phyloP scores from a whole-genome alignment of 352 stramenopile genomes.

The Phytopythium aichiense region DNA sequence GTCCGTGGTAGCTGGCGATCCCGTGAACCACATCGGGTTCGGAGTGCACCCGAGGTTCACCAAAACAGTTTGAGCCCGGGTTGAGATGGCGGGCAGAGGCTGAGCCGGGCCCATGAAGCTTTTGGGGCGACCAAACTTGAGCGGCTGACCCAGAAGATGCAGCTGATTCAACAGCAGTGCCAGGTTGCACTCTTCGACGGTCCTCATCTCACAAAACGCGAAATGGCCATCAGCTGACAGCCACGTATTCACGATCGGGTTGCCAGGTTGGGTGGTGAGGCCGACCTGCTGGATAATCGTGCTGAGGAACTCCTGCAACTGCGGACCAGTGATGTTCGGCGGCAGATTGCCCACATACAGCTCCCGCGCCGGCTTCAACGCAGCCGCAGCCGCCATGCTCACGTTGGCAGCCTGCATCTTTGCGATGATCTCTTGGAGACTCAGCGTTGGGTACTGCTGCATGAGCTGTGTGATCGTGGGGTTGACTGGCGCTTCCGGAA shows the following conservation, averaged over 20 bases:
- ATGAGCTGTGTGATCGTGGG: constrained; percentile 87
- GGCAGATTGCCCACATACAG: constrained; percentile 86
- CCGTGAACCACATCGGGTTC: constrained; percentile 70
- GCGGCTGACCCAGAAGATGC: constrained; percentile 65
- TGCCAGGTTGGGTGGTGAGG: constrained; percentile 67
- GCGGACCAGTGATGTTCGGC: constrained; percentile 72
- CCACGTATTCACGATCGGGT: constrained; percentile 84
- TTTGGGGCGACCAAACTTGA: constrained; percentile 83
- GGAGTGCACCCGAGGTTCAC: constrained; percentile 78
- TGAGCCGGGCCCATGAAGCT: constrained; percentile 84
- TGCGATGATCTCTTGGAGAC: constrained; percentile 84
- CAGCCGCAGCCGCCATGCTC: constrained; percentile 64
- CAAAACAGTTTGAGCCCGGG: constrained; percentile 72
- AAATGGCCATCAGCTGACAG: constrained; percentile 85
- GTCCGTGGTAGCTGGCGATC: background rate
- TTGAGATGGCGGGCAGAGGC: constrained; percentile 59
- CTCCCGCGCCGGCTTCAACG: constrained; percentile 77
- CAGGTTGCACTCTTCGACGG: constrained; percentile 83
- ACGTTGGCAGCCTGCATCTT: constrained; percentile 86
- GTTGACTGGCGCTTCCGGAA: constrained; percentile 37
- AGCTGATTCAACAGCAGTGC: constrained; percentile 82
- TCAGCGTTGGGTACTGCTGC: constrained; percentile 86
- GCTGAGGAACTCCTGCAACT: constrained; percentile 83
- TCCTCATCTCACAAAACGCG: constrained; percentile 86
- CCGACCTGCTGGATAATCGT: constrained; percentile 88